phyloP scores from a whole-genome alignment of 2,329 filamentous ascomycete species.

The Diaporthe humulicola region DNA sequence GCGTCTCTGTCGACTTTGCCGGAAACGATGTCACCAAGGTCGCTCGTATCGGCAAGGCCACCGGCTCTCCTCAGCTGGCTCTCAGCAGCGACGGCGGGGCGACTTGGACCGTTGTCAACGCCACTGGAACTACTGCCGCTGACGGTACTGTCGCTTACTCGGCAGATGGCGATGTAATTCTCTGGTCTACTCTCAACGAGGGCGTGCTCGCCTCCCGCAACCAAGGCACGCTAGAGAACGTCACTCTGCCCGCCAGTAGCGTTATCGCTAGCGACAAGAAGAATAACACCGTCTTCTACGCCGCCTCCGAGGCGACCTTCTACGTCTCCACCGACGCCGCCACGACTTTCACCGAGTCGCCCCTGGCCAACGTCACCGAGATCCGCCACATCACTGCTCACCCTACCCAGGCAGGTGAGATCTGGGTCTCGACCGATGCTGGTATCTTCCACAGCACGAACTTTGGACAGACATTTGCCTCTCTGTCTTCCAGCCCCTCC shows the following conservation, averaged over 20 bases:
- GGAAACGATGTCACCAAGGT: slow-evolving; percentile 60
- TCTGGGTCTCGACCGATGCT: slow-evolving; percentile 68
- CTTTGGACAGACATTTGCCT: slow-evolving; percentile 61
- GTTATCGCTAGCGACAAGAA: slow-evolving; percentile 68
- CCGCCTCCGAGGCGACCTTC: slow-evolving; percentile 58
- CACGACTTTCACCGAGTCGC: slow-evolving; percentile 56
- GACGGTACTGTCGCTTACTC: slow-evolving; percentile 64
- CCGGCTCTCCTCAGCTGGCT: slow-evolving; percentile 59
- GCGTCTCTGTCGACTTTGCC: slow-evolving; percentile 55
- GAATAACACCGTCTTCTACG: slow-evolving; percentile 66
- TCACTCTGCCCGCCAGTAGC: slow-evolving; percentile 60
- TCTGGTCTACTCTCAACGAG: slow-evolving; percentile 59
- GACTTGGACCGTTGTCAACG: slow-evolving; percentile 61
- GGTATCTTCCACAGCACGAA: slow-evolving; percentile 68
- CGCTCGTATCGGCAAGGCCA: slow-evolving; percentile 63
- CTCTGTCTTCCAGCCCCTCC: slow-evolving; percentile 52
- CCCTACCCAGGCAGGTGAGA: slow-evolving; percentile 69
- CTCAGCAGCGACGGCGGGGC: slow-evolving; percentile 64
- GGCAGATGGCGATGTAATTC: slow-evolving; percentile 62
- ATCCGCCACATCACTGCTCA: slow-evolving; percentile 70
- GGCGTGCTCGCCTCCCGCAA: slow-evolving; percentile 58
- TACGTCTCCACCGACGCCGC: slow-evolving; percentile 67
- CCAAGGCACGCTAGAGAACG: slow-evolving; percentile 57
- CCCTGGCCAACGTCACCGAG: slow-evolving; percentile 54
- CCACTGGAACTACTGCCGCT: slow-evolving; percentile 56